Base-by-base conservation (phyloP, 1,284 basidiomycete species). In the Rhodotorula sp. region DNA sequence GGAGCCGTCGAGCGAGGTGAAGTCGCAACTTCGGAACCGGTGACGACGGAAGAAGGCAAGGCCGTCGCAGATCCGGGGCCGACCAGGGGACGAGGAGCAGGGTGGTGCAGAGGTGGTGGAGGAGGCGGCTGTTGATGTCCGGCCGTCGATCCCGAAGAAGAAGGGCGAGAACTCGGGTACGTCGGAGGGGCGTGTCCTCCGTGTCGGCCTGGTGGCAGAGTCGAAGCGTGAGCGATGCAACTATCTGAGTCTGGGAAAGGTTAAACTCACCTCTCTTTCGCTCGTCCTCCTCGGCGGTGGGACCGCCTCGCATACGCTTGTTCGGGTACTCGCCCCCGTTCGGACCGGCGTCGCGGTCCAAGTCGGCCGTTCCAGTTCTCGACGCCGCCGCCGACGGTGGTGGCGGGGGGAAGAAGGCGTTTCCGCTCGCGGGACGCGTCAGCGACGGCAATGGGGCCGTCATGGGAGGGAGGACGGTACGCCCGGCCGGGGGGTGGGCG, bases 161-260 rank as follows among this genome's bases (percentile, higher is more conserved):
- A 58, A 1, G 74, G 74, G 6, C 74, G 69, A 5, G 74, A 73
- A 31, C 43, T 51, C 6, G 62, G 26, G 51, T 52, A 26, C 39
- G 68, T 48, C 7, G 58, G n/a, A 23, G 71, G 39, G 46, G 54
- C 65, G 31, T 64, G 65, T 29, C 67, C 59, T 5, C 56, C 65
- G 31, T 64, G 65, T 29, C 67, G 63, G 4, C 56, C 62, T 20
- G 61, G 20, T 15, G 31, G 21, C 6, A 34, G 23, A 4, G 34
- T 20, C 0, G 16, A 52, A 10, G 26, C 21, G 31, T 49, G 51
- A 49, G 6, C 23, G 29, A 20, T 6, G 8, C 20, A 5, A 51
- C 12, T 12, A 23, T 46, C 7, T 31, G 10, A 20, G 18, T 21
- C 47, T 23, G 7, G 0, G 12, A 23, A 0, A 4, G 26, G 3